Base-by-base conservation (phyloP, 2,329 filamentous ascomycete species). In the Aphanoascus verrucosus region DNA sequence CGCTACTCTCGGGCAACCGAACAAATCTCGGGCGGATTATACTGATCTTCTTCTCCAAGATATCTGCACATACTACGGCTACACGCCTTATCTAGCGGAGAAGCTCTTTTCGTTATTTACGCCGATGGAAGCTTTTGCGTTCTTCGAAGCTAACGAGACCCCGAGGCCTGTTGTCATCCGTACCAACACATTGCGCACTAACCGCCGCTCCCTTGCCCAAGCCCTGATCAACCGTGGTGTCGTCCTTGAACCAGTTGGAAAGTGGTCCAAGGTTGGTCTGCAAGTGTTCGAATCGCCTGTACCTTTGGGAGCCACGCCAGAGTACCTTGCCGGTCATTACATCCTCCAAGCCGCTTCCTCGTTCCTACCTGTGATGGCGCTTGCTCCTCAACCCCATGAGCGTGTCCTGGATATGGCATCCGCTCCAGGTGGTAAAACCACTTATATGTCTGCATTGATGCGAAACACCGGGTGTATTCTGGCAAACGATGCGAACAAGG, bases 111-210 rank as follows among this genome's bases (percentile, higher is more conserved):
- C 85, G 65, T 82, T 98, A 5, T 97, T 98, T 73, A 83, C 89
- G 1, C 88, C 93, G 0, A 84, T 85, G 62, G 93, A 98, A 73
- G 93, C 93, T 0, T 94, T 97, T 62, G 90, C 90, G 52, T 98
- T 98, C 73, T 97, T 98, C 74, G 93, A 98, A 73, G 91, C 91
- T 63, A 98, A 98, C 82, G 93, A 98, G 73, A 89, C 87, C 28
- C 82, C 89, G 12, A 83, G 93, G 49, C 93, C 93, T 3, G 84
- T 98, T 55, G 93, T 98, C 60, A 94, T 98, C 67, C 84, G 93
- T 65, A 97, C 93, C 58, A 98, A 98, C 72, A 98, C 91, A 7
- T 80, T 98, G 55, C 85, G 88, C 62, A 84, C 82, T 14, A 81
- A 83, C 63, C 75, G 82, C 60, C 73, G 82, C 60, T 90, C 94